Evolutionary conservation across 140 eudicot species (phyloP), one percentile per base, ranked within the genome.

Genomic region (Senecio squalidus): DNA sequence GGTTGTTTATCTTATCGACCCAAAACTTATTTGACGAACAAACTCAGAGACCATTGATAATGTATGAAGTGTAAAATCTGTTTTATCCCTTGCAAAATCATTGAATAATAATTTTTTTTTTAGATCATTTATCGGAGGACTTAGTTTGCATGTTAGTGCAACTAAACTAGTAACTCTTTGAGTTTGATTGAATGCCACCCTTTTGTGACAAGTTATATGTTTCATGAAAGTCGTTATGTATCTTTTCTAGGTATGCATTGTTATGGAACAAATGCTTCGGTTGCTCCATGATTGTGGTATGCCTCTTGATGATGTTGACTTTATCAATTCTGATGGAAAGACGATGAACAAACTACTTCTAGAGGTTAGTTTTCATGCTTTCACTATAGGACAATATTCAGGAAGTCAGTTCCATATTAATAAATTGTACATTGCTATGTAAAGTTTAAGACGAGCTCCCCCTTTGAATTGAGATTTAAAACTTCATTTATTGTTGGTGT

Each of bases 231-330:
- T 40, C 55, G 8, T 57, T 46, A 18, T n/a, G 16, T 24, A 56
- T 13, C 57, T 13, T 58, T 75, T 36, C 9, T 71, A 90, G 96
- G 98, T 91, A 21, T 78, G 82, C 81, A 77, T 91, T 46, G 96
- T 91, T 31, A 87, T 87, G 96, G 98, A 91, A 48, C 98, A 91
- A 82, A 86, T 91, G 96, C 80, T 91, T 66, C 86, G 98, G 30
- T 60, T 86, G 66, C 98, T 91, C 45, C 98, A 86, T 75, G 86
- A 76, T n/a, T 86, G 98, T 81, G 98, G 98, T 56, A 75, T 91
- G 68, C 98, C 96, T 26, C 4, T 70, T 67, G 84, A 84, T 58
- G 98, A 91, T 75, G 96, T 91, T 36, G 98, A 91, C 69, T 86
- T 91, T 73, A 84, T 91, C 60, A 91, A 91, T 57, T 83, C 96